Conservation (phyloP, 345 rosid species). For the Camelina neglecta region DNA sequence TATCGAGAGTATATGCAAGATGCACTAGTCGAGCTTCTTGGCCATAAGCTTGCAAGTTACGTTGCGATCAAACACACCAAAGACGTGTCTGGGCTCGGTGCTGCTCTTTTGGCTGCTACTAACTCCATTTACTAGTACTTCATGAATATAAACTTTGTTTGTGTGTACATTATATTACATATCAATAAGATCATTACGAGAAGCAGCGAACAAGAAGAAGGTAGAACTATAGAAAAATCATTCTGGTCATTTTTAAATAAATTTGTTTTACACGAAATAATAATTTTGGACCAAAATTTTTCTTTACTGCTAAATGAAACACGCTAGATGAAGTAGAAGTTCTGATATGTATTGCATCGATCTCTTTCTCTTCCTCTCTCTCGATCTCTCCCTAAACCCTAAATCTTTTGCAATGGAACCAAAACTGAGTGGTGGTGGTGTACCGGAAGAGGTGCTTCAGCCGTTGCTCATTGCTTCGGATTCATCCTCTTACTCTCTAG, state of each 20-base stretch:
- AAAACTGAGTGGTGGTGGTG: background rate
- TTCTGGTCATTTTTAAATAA: background rate
- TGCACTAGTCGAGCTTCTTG: constrained; percentile 72
- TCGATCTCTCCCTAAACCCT: no score
- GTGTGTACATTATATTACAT: constrained; percentile 14
- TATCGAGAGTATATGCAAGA: constrained; percentile 69
- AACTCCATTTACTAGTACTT: constrained; percentile 58
- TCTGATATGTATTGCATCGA: no score
- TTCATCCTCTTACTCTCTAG: constrained; percentile 39
- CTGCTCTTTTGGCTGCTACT: constrained; percentile 85
- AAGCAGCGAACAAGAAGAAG: no score
- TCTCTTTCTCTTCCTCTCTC: no score
- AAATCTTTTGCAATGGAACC: no score
- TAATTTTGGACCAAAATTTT: background rate
- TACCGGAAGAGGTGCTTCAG: constrained; percentile 47
- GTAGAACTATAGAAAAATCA: background rate
- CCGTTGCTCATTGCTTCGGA: constrained; percentile 53
- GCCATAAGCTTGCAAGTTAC: constrained; percentile 54
- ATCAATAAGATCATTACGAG: background rate
- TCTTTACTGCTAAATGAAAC: background rate
- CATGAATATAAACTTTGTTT: constrained; percentile 8
- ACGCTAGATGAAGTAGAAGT: background rate
- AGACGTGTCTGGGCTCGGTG: constrained; percentile 92
- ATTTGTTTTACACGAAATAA: background rate
- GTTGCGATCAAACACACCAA: constrained; percentile 69